phyloP scores from a whole-genome alignment of 2,329 filamentous ascomycete species.

The Scortechinia acanthostroma region DNA sequence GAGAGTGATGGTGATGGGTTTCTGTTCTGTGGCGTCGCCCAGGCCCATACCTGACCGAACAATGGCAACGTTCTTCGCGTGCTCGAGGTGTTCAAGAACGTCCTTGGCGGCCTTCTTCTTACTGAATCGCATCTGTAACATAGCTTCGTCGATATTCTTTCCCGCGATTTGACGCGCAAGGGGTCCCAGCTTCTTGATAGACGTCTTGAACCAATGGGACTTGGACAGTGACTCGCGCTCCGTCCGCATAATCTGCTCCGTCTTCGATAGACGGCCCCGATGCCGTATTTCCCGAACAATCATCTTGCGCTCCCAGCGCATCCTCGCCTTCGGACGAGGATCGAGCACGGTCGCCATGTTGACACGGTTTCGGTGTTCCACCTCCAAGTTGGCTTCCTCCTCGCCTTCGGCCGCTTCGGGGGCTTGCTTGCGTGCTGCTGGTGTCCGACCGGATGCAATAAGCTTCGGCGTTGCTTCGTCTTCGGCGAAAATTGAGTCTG shows the following conservation, averaged over 20 bases:
- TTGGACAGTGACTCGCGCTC: constrained; percentile 48
- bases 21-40: constrained; percentile 15
- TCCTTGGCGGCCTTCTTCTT: constrained; percentile 87
- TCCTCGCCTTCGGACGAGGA: constrained; percentile 66
- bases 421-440: not conserved
- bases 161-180: constrained; percentile 83
- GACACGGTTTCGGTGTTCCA: not conserved
- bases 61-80: constrained; percentile 75
- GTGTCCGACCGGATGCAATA: not conserved
- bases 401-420: not conserved
- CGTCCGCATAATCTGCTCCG: constrained; percentile 59
- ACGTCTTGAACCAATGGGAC: constrained; percentile 73
- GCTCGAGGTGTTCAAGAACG: constrained; percentile 70
- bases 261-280: constrained; percentile 58
- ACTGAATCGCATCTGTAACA: constrained; percentile 89
- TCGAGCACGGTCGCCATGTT: constrained; percentile 41
- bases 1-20: constrained; percentile 55
- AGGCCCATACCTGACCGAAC: constrained; percentile 81
- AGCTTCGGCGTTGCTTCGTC: constrained; percentile 7
- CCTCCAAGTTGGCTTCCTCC: not conserved
- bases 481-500: constrained; percentile 30
- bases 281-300: constrained; percentile 69
- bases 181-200: constrained; percentile 82
- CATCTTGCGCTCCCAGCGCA: constrained; percentile 77
- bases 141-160: constrained; percentile 88